Conservation (phyloP, 257 asterid genomes). For the Coffea eugenioides region DNA sequence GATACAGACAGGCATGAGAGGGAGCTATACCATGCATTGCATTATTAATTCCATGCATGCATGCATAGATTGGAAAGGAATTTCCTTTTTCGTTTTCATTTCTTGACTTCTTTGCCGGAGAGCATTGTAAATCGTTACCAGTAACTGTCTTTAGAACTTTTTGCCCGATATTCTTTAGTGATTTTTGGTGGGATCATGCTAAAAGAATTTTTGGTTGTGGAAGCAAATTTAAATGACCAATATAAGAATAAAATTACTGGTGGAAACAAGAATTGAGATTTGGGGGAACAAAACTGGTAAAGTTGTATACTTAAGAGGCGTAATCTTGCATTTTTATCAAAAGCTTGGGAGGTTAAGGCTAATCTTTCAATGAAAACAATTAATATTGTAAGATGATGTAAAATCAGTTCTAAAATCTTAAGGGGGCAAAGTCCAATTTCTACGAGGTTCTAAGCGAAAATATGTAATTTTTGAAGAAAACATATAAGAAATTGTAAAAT, state of each 20-base stretch:
- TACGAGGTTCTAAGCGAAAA: no score
- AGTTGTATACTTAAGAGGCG: no score
- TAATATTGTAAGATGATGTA: no score
- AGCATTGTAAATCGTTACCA: neutral
- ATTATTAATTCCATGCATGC: neutral
- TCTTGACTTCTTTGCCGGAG: neutral
- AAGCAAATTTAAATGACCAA: no score
- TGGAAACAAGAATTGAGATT: neutral
- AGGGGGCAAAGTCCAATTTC: no score
- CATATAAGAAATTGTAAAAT: no score
- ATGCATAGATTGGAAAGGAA: neutral
- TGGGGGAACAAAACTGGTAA: neutral
- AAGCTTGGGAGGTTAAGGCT: no score
- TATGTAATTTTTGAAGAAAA: no score
- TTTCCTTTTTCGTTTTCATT: neutral
- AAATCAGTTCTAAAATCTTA: no score
- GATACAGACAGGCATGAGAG: constrained; percentile 11
- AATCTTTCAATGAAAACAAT: no score
- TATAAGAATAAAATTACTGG: neutral
- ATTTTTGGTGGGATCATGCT: neutral
- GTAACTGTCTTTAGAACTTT: neutral
- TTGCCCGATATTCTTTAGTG: neutral
- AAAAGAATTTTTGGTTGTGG: neutral
- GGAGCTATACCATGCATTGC: neutral
- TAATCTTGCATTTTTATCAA: no score